phyloP scores from a whole-genome alignment of 495 filamentous ascomycete species.

The Penicillium antarcticum region DNA sequence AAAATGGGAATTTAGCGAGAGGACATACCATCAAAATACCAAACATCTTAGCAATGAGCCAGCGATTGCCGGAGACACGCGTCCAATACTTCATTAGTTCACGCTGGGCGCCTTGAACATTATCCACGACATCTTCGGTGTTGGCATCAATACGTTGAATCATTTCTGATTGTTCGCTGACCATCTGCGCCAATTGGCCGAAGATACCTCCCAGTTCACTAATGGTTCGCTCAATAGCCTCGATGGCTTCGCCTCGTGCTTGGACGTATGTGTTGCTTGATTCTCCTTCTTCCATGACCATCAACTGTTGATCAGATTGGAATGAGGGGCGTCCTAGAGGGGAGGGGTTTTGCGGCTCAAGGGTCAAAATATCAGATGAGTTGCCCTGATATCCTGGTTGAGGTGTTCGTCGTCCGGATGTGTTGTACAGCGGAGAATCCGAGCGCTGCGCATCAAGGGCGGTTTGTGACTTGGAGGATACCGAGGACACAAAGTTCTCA shows the following conservation, averaged over 20 bases:
- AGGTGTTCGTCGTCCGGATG: conserved; percentile 65
- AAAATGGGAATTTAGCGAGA: neutral
- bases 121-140: conserved; percentile 93
- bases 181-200: conserved; percentile 95
- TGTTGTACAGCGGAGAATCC: conserved; percentile 82
- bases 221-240: conserved; percentile 94
- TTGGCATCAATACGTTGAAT: conserved; percentile 92
- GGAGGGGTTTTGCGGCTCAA: conserved; percentile 69
- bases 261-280: conserved; percentile 85
- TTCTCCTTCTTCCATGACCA: conserved; percentile 93
- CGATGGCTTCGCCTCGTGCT: conserved; percentile 91
- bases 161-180: conserved; percentile 94
- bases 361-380: conserved; percentile 71
- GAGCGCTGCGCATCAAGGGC: conserved; percentile 55
- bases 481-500: conserved; percentile 92
- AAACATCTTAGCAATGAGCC: conserved; percentile 99
- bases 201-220: conserved; percentile 93
- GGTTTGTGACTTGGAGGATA: conserved; percentile 73
- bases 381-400: conserved; percentile 52
- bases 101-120: conserved; percentile 91
- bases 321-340: conserved; percentile 46
- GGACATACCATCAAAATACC: conserved; percentile 69
- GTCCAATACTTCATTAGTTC: conserved; percentile 96
- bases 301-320: conserved; percentile 80
- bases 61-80: conserved; percentile 87